These are phyloP conservation scores for Podila epigama DNA, from an alignment of 192 early-diverging fungal genomes.

Conservation along the genomic window DNA sequence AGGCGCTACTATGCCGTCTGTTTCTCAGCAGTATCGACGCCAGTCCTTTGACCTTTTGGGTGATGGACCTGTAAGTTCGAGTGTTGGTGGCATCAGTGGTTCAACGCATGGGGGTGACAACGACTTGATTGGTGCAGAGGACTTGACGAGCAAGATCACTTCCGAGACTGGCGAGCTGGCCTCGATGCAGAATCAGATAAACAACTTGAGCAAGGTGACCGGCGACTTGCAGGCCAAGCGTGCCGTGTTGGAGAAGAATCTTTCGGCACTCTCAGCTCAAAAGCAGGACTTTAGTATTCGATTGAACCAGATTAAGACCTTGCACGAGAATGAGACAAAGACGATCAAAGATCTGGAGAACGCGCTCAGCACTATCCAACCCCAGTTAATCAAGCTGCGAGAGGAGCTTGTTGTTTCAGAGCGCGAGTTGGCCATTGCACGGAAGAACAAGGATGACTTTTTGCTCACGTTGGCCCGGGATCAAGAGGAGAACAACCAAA, in stretches of 20 bases:
- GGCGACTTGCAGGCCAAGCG: slow-evolving; percentile 65
- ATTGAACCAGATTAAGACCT: slow-evolving; percentile 60
- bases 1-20: slow-evolving; percentile 17
- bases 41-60: slow-evolving; percentile 45
- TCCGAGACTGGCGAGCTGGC: slow-evolving; percentile 69
- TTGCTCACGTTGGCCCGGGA: slow-evolving; percentile 51
- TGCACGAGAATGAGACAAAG: slow-evolving; percentile 67
- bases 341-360: slow-evolving; percentile 63
- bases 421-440: slow-evolving; percentile 49
- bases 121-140: slow-evolving; percentile 57
- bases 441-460: slow-evolving; percentile 59
- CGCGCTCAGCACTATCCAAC: slow-evolving; percentile 55
- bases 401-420: slow-evolving; percentile 62
- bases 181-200: slow-evolving; percentile 65
- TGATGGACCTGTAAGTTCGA: slow-evolving; percentile 20
- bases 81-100: background rate
- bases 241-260: slow-evolving; percentile 61
- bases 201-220: slow-evolving; percentile 56
- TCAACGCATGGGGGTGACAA: slow-evolving; percentile 14
- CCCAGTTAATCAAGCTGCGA: slow-evolving; percentile 50
- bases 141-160: slow-evolving; percentile 55
- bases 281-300: slow-evolving; percentile 69
- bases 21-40: slow-evolving; percentile 18
- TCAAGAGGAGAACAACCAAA: slow-evolving; percentile 55
- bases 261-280: slow-evolving; percentile 62